phyloP scores from a whole-genome alignment of 2,329 filamentous ascomycete genomes.

The Epichloe bromicola region DNA sequence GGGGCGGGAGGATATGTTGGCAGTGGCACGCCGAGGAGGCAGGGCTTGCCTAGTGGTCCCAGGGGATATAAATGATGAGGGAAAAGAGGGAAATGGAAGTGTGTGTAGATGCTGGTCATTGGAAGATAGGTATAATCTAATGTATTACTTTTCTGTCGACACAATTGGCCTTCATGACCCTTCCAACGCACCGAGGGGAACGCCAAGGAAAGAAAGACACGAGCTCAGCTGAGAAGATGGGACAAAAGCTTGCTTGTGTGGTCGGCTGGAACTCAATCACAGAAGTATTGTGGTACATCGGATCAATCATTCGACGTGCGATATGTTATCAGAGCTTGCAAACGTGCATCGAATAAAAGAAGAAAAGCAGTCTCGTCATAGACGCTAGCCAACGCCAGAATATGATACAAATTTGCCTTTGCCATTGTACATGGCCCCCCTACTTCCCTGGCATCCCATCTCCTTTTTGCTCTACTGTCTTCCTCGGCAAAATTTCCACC shows the following conservation, averaged over 20 bases:
- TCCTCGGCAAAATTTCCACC: slow-evolving; percentile 30
- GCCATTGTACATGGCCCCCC: slow-evolving; percentile 1
- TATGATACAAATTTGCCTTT: neutral
- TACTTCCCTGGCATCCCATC: slow-evolving; percentile 22
- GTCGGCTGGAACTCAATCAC: too few relatives aligned
- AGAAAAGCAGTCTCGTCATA: neutral
- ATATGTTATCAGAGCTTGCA: too few relatives aligned
- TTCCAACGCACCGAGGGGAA: too few relatives aligned
- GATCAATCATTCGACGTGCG: too few relatives aligned
- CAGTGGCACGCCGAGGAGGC: slow-evolving; percentile 20
- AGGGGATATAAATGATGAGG: slow-evolving; percentile 22
- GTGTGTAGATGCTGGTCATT: neutral
- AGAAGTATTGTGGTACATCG: too few relatives aligned
- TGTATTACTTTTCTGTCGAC: neutral
- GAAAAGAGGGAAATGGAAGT: too few relatives aligned
- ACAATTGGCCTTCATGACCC: too few relatives aligned
- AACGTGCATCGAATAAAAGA: neutral
- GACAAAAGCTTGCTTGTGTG: too few relatives aligned
- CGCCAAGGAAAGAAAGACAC: too few relatives aligned
- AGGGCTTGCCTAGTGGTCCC: slow-evolving; percentile 34
- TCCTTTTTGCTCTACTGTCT: slow-evolving; percentile 21
- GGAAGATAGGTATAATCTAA: neutral
- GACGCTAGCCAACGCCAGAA: neutral
- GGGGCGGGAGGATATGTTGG: slow-evolving; percentile 24
- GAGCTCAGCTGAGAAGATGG: too few relatives aligned